phyloP scores from a whole-genome alignment of 1,139 yeast species.

The Casaregolazyma suthepensis region DNA sequence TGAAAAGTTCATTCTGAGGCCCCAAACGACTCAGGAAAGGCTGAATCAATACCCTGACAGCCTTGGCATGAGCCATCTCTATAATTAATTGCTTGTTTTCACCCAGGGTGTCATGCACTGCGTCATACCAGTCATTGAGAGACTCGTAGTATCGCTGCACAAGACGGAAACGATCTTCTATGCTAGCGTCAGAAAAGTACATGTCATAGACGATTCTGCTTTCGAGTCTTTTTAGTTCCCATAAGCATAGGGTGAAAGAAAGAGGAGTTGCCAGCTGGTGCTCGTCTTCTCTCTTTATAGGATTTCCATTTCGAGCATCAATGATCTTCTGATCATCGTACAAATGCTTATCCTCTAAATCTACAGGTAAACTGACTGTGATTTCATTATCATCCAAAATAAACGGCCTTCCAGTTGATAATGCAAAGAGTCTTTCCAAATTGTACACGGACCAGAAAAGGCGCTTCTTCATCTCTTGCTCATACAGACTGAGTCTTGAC shows the following conservation, averaged over 20 bases:
- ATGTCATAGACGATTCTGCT: constrained; percentile 49
- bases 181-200: constrained; percentile 35
- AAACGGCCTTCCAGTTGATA: constrained; percentile 51
- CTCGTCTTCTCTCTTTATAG: constrained; percentile 3
- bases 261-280: constrained; percentile 18
- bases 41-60: constrained; percentile 50
- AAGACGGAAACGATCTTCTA: constrained; percentile 23
- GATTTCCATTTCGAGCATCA: constrained; percentile 10
- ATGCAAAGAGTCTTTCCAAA: constrained; percentile 49
- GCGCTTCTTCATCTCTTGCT: constrained; percentile 39
- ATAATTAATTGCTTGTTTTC: constrained; percentile 30
- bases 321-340: constrained; percentile 17
- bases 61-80: constrained; percentile 49
- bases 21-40: constrained; percentile 52
- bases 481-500: constrained; percentile 23
- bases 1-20: constrained; percentile 50
- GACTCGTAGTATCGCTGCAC: constrained; percentile 23
- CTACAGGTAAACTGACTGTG: constrained; percentile 42
- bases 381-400: constrained; percentile 42
- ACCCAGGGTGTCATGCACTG: constrained; percentile 8
- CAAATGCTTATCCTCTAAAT: constrained; percentile 23
- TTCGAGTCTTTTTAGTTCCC: constrained; percentile 49
- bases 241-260: constrained; percentile 47
- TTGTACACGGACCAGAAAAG: constrained; percentile 56
- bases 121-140: constrained; percentile 21